phyloP scores from a whole-genome alignment of 306 rosid species.

The Sicyos edulis region DNA sequence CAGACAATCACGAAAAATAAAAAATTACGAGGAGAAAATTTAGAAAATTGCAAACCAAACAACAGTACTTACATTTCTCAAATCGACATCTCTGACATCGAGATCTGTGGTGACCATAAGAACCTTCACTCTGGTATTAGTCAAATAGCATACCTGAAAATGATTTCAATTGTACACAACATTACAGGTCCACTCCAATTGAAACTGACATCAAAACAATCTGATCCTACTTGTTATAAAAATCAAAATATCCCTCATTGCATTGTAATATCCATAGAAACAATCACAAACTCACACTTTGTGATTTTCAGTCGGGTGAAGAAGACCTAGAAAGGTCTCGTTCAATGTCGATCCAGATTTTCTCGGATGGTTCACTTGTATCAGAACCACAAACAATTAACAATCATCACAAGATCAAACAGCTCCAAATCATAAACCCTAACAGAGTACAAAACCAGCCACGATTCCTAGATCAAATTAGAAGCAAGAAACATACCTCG shows the following conservation, averaged over 20 bases:
- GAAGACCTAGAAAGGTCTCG: constrained; percentile 88
- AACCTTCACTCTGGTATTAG: constrained; percentile 93
- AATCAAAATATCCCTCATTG: background rate
- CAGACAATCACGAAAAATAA: too few species aligned
- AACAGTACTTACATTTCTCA: constrained; percentile 66
- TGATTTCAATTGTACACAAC: too few species aligned
- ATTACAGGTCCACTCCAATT: background rate
- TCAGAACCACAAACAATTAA: constrained; percentile 12
- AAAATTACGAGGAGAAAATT: too few species aligned
- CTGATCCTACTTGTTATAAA: background rate
- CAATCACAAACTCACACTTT: constrained; percentile 65
- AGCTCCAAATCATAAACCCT: background rate
- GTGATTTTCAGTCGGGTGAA: constrained; percentile 88
- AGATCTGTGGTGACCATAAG: constrained; percentile 88
- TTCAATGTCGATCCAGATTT: constrained; percentile 74
- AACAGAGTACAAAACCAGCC: background rate
- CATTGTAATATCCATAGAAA: background rate
- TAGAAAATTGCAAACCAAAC: background rate
- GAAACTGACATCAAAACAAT: background rate
- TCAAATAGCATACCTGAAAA: constrained; percentile 77
- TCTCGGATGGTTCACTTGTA: constrained; percentile 85
- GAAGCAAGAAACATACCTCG: constrained; percentile 48
- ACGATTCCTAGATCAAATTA: background rate
- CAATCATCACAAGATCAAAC: background rate
- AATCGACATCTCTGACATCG: constrained; percentile 85